Base-by-base conservation (phyloP, 2,329 filamentous ascomycete species). In the Myriosclerotinia curreyana region DNA sequence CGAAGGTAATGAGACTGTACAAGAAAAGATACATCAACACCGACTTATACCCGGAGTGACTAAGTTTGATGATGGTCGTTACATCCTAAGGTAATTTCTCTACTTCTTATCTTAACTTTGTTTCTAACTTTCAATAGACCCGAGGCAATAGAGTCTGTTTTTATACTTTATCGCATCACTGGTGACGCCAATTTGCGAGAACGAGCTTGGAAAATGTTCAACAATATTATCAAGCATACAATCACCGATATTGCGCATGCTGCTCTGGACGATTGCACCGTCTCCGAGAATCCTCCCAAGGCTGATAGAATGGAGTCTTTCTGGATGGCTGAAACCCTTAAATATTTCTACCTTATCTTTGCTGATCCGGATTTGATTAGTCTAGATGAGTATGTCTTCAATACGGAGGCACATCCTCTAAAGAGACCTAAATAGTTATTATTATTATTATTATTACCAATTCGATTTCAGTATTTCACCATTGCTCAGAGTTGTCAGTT, bases 71-170 rank as follows among this genome's bases (percentile, higher is more conserved):
- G 65, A 67, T 14, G 48, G 62, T 11, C 42, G 66, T 8, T 68
- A 69, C 46, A 59, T 65, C 4, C 65, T 67, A 20, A 64, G 68
- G 46, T 55, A 59, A 60, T 48, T 56, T 2, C n/a, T 9, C 50
- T 65, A 79, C 7, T 25, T 31, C 2, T 40, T 48, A 2, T n/a
- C 15, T 14, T 34, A 9, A 17, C 38, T 3, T 31, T 42, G 9
- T 5, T 7, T 60, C 62, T 42, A 66, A 34, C 34, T 34, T 22
- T 15, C 2, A 46, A 42, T 14, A 68, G 83, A 73, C 86, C 86
- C 11, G 86, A 88, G 74, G 86, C 85, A 5, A 87, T 88, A 59
- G 86, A 89, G 73, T 86, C 83, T 5, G 82, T 89, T 11, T 89
- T 86, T 75, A 83, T 87, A 72, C 83, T 89, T 79, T 73, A 73